Evolutionary conservation across 441 rosid species (phyloP).

Genomic region (Populus hybrid): DNA sequence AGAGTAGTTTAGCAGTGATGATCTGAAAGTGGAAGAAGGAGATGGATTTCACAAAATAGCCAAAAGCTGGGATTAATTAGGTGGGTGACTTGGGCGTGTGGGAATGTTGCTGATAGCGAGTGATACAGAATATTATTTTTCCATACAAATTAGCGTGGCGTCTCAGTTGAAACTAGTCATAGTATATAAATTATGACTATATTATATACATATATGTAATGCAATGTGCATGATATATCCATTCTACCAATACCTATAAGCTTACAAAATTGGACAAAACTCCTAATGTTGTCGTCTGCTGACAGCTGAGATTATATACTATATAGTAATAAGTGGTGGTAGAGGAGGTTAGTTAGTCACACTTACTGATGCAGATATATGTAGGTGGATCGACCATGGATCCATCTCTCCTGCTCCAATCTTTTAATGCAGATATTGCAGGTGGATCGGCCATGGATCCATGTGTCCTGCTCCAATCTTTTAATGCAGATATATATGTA

Average conservation of each 20-base stretch:
- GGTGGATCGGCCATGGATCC: not conserved
- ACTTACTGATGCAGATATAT: not conserved
- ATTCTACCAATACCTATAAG: not conserved
- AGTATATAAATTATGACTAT: not conserved
- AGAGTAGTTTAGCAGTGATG: not conserved
- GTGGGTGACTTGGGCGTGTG: conserved; percentile 11
- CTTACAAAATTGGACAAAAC: not conserved
- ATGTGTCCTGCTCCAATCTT: too few species aligned
- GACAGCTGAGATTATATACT: not conserved
- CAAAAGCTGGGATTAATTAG: not conserved
- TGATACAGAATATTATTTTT: not conserved
- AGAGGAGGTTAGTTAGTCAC: not conserved
- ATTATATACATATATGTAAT: too few species aligned
- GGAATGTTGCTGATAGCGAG: conserved; percentile 5
- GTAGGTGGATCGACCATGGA: not conserved
- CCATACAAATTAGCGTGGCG: conserved; percentile 12
- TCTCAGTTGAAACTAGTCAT: conserved; percentile 10
- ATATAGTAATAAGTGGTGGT: not conserved
- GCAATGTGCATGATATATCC: conserved; percentile 1
- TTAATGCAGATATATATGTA: not conserved
- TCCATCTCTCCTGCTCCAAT: not conserved
- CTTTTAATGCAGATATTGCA: not conserved
- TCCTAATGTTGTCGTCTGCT: not conserved
- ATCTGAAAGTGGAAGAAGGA: not conserved
- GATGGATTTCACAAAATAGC: not conserved